phyloP scores from a whole-genome alignment of 805 yeast genomes.

The Yamadazyma olivae region DNA sequence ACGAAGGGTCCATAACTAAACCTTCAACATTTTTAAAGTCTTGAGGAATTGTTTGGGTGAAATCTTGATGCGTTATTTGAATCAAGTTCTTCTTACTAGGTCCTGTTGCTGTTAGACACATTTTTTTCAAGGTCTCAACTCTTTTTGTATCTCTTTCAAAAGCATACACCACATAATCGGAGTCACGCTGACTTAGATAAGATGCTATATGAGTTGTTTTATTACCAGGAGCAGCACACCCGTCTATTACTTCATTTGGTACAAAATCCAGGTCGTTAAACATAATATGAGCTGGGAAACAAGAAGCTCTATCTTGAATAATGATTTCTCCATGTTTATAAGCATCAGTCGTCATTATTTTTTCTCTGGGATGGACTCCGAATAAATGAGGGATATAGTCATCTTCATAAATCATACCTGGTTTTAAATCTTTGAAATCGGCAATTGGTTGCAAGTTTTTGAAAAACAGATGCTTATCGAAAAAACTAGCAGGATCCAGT shows the following conservation, averaged over 20 bases:
- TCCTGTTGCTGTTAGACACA: slow-evolving; percentile 70
- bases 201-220: slow-evolving; percentile 93
- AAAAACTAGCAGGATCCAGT: slow-evolving; percentile 35
- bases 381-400: slow-evolving; percentile 68
- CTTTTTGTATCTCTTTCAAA: slow-evolving; percentile 83
- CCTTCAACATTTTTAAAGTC: slow-evolving; percentile 71
- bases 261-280: slow-evolving; percentile 45
- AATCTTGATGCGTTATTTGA: slow-evolving; percentile 60
- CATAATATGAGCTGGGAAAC: slow-evolving; percentile 89
- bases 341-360: slow-evolving; percentile 61
- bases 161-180: slow-evolving; percentile 57
- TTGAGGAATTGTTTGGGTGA: slow-evolving; percentile 55
- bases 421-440: slow-evolving; percentile 27
- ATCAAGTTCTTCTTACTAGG: slow-evolving; percentile 27
- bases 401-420: slow-evolving; percentile 70
- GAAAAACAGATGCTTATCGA: slow-evolving; percentile 36
- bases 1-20: slow-evolving; percentile 90
- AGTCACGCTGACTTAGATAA: slow-evolving; percentile 27
- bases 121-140: slow-evolving; percentile 63
- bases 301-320: slow-evolving; percentile 94
- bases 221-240: slow-evolving; percentile 98
- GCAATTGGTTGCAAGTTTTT: slow-evolving; percentile 44
- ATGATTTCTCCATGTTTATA: slow-evolving; percentile 77
- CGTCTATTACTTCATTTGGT: slow-evolving; percentile 73
- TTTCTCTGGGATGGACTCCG: slow-evolving; percentile 78